A percentile compares a stretch with the other conserved stretches of the same genome.
These are phyloP conservation scores for Cryomyces antarcticus DNA, from an alignment of 495 filamentous ascomycete species.

Conservation along the genomic window DNA sequence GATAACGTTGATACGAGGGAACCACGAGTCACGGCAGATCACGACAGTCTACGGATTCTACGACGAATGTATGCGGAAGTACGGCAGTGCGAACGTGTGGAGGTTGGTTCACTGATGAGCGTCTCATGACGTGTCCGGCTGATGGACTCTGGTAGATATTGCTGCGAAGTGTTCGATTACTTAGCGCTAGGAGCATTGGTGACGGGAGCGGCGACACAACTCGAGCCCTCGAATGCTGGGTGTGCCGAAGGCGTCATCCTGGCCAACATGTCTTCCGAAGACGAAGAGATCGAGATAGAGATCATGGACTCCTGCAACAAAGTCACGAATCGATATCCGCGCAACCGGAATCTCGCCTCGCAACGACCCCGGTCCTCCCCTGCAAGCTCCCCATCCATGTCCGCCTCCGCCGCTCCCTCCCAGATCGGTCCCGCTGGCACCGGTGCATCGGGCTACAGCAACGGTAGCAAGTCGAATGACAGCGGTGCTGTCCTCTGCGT, in stretches of 20 bases:
- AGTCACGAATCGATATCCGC: constrained; percentile 50
- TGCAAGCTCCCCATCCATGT: constrained; percentile 3
- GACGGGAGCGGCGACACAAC: constrained; percentile 60
- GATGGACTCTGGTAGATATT: constrained; percentile 29
- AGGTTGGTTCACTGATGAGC: constrained; percentile 25
- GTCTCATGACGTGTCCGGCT: background rate
- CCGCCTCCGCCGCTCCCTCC: constrained; percentile 3
- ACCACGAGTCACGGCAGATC: constrained; percentile 94
- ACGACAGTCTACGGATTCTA: constrained; percentile 98
- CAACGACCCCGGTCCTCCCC: constrained; percentile 13
- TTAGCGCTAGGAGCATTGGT: constrained; percentile 88
- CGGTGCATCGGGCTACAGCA: constrained; percentile 44
- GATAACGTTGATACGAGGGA: constrained; percentile 90
- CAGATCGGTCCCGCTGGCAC: constrained; percentile 56
- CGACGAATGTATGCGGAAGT: constrained; percentile 93
- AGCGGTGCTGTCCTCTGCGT: constrained; percentile 78
- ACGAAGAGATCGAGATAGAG: constrained; percentile 76
- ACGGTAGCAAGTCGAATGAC: constrained; percentile 41
- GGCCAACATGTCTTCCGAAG: constrained; percentile 22
- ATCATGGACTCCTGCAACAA: constrained; percentile 66
- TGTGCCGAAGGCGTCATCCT: constrained; percentile 17
- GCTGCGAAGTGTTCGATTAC: constrained; percentile 97
- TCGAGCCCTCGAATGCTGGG: constrained; percentile 31
- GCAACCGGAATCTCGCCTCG: constrained; percentile 28
- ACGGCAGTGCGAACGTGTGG: constrained; percentile 93